phyloP scores from a whole-genome alignment of 148 eudicot species.

The Polygonum maritimum region DNA sequence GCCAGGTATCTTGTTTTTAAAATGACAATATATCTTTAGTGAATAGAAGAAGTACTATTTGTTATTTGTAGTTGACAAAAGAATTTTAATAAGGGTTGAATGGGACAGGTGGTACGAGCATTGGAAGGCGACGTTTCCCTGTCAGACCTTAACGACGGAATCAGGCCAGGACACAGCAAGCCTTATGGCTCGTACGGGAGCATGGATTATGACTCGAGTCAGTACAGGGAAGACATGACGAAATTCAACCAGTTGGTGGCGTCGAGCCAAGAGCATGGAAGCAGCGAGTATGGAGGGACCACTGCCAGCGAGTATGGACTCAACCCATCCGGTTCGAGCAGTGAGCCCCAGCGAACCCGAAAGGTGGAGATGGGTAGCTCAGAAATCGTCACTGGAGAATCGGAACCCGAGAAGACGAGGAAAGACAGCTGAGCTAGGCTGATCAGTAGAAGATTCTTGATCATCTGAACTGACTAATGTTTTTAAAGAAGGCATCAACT shows the following conservation, averaged over 20 bases:
- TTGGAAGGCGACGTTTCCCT: conserved; percentile 60
- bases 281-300: conserved; percentile 68
- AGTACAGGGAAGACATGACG: conserved; percentile 80
- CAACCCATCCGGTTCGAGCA: conserved; percentile 80
- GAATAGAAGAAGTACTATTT: too few relatives aligned
- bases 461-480: too few relatives aligned
- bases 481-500: too few relatives aligned
- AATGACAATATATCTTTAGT: too few relatives aligned
- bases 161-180: conserved; percentile 41
- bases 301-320: conserved; percentile 87
- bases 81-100: not conserved
- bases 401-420: not conserved
- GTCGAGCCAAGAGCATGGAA: conserved; percentile 52
- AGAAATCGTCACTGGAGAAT: not conserved
- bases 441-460: not conserved
- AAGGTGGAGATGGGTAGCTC: conserved; percentile 62
- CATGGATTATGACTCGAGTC: conserved; percentile 67
- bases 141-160: conserved; percentile 51
- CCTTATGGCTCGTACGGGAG: conserved; percentile 66
- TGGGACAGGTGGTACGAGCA: conserved; percentile 58
- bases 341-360: conserved; percentile 67
- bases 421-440: not conserved
- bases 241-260: conserved; percentile 67
- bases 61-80: too few relatives aligned
- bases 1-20: conserved; percentile 50